A percentile compares a stretch with the other conserved stretches of the same genome.
Conservation (phyloP, 2,329 filamentous ascomycete genomes). For the Trichoderma atrobrunneum region DNA sequence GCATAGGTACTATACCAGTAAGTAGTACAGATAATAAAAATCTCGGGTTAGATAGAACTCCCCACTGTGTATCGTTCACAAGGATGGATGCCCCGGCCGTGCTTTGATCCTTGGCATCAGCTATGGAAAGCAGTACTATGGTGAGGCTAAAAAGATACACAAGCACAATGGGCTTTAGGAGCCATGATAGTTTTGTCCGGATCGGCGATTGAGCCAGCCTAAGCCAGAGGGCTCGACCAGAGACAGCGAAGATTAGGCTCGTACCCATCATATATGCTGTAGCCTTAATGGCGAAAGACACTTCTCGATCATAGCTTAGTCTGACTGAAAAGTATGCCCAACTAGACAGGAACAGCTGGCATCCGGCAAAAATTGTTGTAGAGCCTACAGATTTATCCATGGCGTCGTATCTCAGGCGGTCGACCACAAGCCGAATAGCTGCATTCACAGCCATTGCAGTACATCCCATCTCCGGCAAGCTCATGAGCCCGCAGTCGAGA, state of each 20-base stretch:
- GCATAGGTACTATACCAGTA: neutral
- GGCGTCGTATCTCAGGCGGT: neutral
- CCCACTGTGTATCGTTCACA: neutral
- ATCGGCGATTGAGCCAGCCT: neutral
- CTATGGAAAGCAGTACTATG: neutral
- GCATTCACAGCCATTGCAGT: neutral
- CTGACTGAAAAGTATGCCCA: neutral
- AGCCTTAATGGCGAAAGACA: neutral
- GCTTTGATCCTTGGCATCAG: neutral
- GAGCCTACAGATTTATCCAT: neutral
- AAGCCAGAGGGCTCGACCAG: neutral
- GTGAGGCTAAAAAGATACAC: neutral
- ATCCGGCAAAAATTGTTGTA: neutral
- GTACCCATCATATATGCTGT: neutral
- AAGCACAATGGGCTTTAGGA: neutral
- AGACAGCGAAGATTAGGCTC: neutral
- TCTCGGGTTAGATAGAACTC: neutral
- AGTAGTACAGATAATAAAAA: neutral
- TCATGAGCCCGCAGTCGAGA: neutral
- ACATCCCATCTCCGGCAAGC: neutral
- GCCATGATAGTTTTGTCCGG: neutral
- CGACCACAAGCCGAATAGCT: neutral
- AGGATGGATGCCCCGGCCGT: neutral
- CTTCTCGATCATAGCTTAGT: neutral
- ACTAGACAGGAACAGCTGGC: neutral